Percentiles rank a stretch among this genome's conserved stretches.
Conservation (phyloP, 179 eudicot species). For the Corrigiola litoralis region DNA sequence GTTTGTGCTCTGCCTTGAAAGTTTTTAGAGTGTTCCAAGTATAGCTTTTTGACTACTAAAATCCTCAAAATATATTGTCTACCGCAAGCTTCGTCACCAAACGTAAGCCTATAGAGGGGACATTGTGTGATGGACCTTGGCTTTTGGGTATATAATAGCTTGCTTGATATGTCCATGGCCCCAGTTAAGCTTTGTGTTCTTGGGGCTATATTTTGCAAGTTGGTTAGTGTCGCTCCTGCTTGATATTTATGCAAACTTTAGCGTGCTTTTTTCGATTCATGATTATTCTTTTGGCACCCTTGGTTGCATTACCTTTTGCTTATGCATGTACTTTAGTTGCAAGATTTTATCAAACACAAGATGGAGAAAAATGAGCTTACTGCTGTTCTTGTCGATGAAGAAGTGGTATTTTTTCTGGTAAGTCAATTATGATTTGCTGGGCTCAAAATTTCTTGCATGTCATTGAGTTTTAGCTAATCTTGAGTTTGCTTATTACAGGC, state of each 20-base stretch:
- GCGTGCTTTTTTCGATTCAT: not conserved
- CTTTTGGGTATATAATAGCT: no score
- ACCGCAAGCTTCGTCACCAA: no score
- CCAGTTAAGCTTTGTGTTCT: no score
- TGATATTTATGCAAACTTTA: not conserved
- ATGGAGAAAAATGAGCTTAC: slow-evolving; percentile 56
- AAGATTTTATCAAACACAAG: slow-evolving; percentile 45
- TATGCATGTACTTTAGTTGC: slow-evolving; percentile 45
- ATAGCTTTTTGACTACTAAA: no score
- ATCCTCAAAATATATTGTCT: no score
- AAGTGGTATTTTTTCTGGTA: slow-evolving; percentile 74
- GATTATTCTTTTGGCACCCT: not conserved
- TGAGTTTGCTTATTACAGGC: slow-evolving; percentile 38
- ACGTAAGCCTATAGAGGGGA: no score
- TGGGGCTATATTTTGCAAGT: no score
- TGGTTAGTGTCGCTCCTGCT: slow-evolving; percentile 9
- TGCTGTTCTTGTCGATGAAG: slow-evolving; percentile 57
- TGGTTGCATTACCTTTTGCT: slow-evolving; percentile 3
- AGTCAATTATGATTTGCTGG: slow-evolving; percentile 4
- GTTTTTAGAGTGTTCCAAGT: no score
- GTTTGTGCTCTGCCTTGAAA: no score
- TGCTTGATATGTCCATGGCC: no score
- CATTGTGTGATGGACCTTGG: no score
- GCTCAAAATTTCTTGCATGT: not conserved
- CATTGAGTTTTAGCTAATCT: not conserved